Evolutionary conservation across 2,329 filamentous ascomycete genomes (phyloP), one percentile per base, ranked within the genome.

Genomic region (Aspergillus texensis): DNA sequence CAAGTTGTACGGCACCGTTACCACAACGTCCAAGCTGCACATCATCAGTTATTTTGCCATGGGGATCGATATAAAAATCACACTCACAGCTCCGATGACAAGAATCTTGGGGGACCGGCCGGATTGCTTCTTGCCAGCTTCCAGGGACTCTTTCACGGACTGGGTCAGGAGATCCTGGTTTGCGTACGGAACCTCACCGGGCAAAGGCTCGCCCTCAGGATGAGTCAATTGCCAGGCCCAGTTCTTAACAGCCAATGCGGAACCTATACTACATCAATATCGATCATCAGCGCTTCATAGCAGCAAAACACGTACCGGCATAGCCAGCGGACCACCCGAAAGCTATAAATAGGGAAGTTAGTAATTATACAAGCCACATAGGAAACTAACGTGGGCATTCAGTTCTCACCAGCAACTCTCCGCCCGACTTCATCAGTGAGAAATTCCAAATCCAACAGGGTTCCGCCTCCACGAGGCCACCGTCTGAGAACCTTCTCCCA

Each of bases 381-480:
- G 39, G 12, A 19, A 46, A 28, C 4, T 21, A 21, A 34, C 14
- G 14, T 10, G 4, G 48, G 14, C 9, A 34, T 21, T 52, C 4
- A 3, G 14, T 14, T 50, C 73, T 66, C 64, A 77, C 75, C 77
- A 67, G 78, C 79, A 62, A 80, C 78, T 65, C 79, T 74, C 86
- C 91, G 84, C 43, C 91, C 91, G 34, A 81, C 84, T 67, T 89
- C 86, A 69, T 96, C 90, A 45, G 87, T 86, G 43, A 97, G 83
- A 77, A 97, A 97, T 76, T 97, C 94, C 43, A 97, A 85, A 73
- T 97, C 94, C 63, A 93, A 87, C 16, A 97, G 86, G 0, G 87
- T 89, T 69, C 92, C 92, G 60, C 88, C 88, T 62, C 92, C 93
- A 28, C 88, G 85, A 32, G 91, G 86, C 78, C 93, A 97, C 61